Base-by-base conservation (phyloP, 495 filamentous ascomycete genomes). In the Talaromyces adpressus region DNA sequence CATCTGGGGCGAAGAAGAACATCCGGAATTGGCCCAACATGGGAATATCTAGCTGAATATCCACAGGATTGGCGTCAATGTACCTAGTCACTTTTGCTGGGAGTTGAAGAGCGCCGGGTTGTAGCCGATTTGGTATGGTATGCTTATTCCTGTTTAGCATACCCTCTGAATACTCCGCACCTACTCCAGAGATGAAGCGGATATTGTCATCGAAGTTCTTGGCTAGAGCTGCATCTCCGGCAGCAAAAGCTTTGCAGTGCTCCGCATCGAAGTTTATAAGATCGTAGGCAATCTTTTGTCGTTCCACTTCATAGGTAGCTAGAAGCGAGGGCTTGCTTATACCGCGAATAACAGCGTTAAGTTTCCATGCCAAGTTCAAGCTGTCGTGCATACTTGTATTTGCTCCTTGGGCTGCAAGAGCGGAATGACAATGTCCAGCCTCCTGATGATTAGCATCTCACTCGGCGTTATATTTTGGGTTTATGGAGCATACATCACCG, bases 311-410 rank as follows among this genome's bases (percentile, higher is more conserved):
- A 73, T 93, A 93, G 4, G 89, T 91, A 34, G 77, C 75, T 4
- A 93, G 78, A 25, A 92, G 77, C 1, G 77, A 75, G 1, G 73
- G 78, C 25, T 80, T 74, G 0, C 78, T 68, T 52, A 83, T 75
- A 22, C 76, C 82, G 32, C 82, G 82, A 59, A 84, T 75, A 2
- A 88, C 87, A 47, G 82, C 72, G 1, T 82, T 80, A 20, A 92
- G 76, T 71, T 92, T 92, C 89, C 89, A 91, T 30, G 85, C 88
- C 1, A 91, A 80, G 62, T 91, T 91, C 69, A 85, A 89, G 70
- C 68, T 69, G 66, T 87, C 85, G 67, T 86, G 83, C 74, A 88
- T 84, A 16, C 74, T 78, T 2, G 87, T 84, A 68, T 92, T 91
- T 88, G 91, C 90, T 22, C 89, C 89, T 71, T 90, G 87, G 0